Base-by-base conservation (phyloP, 805 yeast genomes). In the Phaffomyces opuntiae region DNA sequence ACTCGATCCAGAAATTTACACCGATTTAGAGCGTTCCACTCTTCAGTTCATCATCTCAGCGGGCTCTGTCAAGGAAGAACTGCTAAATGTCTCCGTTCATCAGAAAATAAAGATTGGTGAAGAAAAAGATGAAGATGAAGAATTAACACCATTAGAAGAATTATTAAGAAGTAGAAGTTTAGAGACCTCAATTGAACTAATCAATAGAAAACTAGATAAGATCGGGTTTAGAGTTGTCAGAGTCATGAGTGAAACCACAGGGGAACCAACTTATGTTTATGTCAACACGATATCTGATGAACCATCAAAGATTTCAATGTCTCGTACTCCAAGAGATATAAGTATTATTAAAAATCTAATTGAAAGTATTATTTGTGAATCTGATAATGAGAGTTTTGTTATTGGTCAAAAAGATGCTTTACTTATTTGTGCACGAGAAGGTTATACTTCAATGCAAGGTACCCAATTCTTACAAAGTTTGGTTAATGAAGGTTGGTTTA, bases 401-500 rank as follows among this genome's bases (percentile, higher is more conserved):
- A 50, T 75, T 5, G 61, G 68, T 3, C 53, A 59, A 17, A 62
- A 63, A 9, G 50, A 49, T 7, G 55, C 59, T 2, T 26, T 50
- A n/a, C 37, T 36, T 12, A 32, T 52, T 11, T 49, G 55, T 13
- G 16, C 35, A 8, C 24, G 3, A 8, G 66, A 62, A 38, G 73
- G 42, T 36, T 48, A 62, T 27, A 62, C 62, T 12, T 62, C 57
- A n/a, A 44, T 68, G 5, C 76, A 77, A 32, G 64, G 76, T 0
- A 64, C 66, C n/a, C 47, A 42, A 1, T 66, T 77, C 26, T 51
- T 78, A 9, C 62, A 53, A 9, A 51, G 60, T 17, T 55, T 79
- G 8, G 70, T 73, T 14, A 68, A 69, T 41, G 74, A 69, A 43
- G 81, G 78, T n/a, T 79, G 83, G 83, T 59, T 80, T 9, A 69